Evolutionary conservation across 164 flowering plant genomes (phyloP).

Genomic region (Vitis rotundifolia): DNA sequence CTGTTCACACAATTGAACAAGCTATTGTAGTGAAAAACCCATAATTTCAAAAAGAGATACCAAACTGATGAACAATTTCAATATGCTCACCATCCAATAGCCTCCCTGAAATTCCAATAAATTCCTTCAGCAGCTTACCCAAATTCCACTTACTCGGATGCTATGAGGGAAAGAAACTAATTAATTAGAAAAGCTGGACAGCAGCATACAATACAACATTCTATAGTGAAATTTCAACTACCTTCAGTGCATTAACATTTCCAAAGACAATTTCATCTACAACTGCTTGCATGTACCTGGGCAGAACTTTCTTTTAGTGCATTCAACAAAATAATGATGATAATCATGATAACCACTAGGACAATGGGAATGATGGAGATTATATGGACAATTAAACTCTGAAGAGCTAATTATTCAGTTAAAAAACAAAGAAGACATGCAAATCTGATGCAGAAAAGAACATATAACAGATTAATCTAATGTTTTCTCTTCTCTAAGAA

Average conservation of each 20-base stretch:
- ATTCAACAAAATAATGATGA: not conserved
- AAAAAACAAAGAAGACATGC: too few relatives aligned
- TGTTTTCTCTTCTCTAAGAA: too few relatives aligned
- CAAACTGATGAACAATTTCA: not conserved
- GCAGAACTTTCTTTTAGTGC: constrained; percentile 13
- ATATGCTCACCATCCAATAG: constrained; percentile 53
- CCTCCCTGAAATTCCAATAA: constrained; percentile 48
- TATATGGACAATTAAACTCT: too few relatives aligned
- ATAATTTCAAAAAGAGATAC: not conserved
- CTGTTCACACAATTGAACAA: too few relatives aligned
- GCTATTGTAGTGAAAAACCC: not conserved
- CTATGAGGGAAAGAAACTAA: constrained; percentile 28
- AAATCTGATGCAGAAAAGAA: too few relatives aligned
- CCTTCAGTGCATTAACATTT: constrained; percentile 71
- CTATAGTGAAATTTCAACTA: constrained; percentile 20
- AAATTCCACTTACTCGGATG: constrained; percentile 80
- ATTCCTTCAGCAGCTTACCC: constrained; percentile 70
- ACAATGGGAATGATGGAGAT: not conserved
- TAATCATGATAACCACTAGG: not conserved
- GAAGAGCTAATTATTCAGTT: too few relatives aligned
- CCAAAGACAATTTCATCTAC: constrained; percentile 78
- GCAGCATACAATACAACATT: not conserved
- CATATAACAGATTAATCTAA: too few relatives aligned
- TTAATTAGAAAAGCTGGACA: constrained; percentile 9
- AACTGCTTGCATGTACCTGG: constrained; percentile 97